Evolutionary conservation across 768 basidiomycete species (phyloP).

Genomic region (Phaffia australis): DNA sequence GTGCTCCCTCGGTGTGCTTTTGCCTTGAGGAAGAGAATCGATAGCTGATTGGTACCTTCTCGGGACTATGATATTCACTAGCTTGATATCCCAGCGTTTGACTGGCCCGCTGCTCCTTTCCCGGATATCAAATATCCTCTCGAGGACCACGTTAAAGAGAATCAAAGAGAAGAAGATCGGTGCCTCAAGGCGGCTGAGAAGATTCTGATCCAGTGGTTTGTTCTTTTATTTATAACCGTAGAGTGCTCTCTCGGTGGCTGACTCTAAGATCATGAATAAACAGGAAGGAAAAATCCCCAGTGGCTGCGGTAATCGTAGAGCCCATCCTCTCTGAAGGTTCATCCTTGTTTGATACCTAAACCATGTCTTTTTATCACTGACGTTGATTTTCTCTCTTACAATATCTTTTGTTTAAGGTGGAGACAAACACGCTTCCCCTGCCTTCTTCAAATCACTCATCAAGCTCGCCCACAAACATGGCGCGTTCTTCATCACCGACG

Average conservation of each 20-base stretch:
- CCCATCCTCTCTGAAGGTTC: conserved; percentile 40
- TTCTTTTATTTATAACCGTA: conserved; percentile 11
- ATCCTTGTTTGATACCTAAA: not conserved
- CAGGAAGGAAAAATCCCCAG: conserved; percentile 35
- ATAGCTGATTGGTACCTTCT: not conserved
- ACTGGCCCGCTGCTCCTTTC: conserved; percentile 42
- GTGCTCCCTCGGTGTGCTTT: conserved; percentile 17
- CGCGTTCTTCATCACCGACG: conserved; percentile 41
- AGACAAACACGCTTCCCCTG: conserved; percentile 40
- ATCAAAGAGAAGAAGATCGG: conserved; percentile 37
- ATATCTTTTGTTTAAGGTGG: conserved; percentile 27
- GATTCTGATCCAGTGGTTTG: conserved; percentile 32
- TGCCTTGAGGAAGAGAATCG: not conserved
- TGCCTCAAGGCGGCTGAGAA: conserved; percentile 35
- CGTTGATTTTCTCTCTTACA: not conserved
- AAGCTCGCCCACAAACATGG: conserved; percentile 39
- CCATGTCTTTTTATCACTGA: not conserved
- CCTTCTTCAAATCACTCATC: conserved; percentile 39
- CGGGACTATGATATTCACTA: conserved; percentile 4
- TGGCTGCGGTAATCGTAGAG: conserved; percentile 43
- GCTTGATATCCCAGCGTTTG: conserved; percentile 42
- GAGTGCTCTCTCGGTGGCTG: not conserved
- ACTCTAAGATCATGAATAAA: not conserved
- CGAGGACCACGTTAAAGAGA: conserved; percentile 36
- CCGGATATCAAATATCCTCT: conserved; percentile 42